Conservation (phyloP, 257 asterid genomes). For the Salvia splendens region DNA sequence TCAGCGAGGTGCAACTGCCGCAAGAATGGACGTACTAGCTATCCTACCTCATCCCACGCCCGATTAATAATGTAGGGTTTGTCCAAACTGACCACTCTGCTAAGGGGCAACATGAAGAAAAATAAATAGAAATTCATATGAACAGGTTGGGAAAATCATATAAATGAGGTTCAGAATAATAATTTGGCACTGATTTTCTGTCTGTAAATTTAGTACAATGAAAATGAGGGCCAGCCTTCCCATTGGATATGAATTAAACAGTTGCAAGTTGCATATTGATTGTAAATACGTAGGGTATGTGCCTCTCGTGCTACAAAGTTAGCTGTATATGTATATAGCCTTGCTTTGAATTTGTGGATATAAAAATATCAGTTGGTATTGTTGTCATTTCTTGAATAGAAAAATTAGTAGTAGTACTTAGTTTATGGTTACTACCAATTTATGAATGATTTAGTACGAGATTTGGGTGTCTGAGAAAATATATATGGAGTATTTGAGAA, state of each 20-base stretch:
- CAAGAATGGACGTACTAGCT: slow-evolving; percentile 49
- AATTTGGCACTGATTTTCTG: slow-evolving; percentile 18
- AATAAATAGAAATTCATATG: slow-evolving; percentile 1
- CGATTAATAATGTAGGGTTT: not conserved
- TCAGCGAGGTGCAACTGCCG: slow-evolving; percentile 38
- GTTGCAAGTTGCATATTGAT: slow-evolving; percentile 21
- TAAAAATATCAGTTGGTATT: not conserved
- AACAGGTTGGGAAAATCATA: not conserved
- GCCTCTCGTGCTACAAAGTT: not conserved
- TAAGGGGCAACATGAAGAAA: not conserved
- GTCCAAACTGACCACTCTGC: not conserved
- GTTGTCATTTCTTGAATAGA: not conserved
- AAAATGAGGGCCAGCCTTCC: slow-evolving; percentile 3
- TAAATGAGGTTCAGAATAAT: slow-evolving; percentile 18
- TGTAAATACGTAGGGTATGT: slow-evolving; percentile 13
- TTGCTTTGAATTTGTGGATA: not conserved
- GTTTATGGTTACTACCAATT: too few species aligned
- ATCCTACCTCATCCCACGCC: not conserved
- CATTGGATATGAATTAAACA: not conserved
- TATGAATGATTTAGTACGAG: too few species aligned
- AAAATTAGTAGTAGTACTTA: not conserved
- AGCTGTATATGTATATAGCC: slow-evolving; percentile 3
- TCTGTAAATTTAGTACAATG: slow-evolving; percentile 30
- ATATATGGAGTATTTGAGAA: too few species aligned
- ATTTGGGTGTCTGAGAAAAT: too few species aligned